Conservation (phyloP, 2,329 filamentous ascomycete genomes). For the Keithomyces neogunnii region DNA sequence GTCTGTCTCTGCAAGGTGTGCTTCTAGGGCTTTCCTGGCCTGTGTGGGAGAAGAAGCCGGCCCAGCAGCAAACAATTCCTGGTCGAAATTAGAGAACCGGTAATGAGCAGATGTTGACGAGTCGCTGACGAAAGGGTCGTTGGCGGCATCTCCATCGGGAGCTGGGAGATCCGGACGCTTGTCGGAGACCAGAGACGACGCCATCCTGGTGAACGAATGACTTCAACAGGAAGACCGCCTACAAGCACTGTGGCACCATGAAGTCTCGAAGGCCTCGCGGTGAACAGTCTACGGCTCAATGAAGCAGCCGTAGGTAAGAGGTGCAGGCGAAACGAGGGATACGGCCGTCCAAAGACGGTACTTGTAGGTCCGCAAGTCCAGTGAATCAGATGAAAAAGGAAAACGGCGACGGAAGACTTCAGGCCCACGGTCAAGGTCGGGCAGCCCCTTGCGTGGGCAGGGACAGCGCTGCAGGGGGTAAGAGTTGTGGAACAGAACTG, state of each 20-base stretch:
- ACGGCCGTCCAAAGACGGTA: constrained; percentile 3
- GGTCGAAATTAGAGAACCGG: constrained; percentile 77
- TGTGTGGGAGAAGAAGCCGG: constrained; percentile 74
- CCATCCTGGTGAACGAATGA: constrained; percentile 24
- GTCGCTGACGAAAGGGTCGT: constrained; percentile 51
- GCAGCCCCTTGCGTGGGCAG: background rate
- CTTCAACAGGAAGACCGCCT: constrained; percentile 16
- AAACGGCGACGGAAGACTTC: background rate
- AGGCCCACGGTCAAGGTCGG: background rate
- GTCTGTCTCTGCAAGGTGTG: constrained; percentile 87
- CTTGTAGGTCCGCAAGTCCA: background rate
- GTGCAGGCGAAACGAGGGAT: background rate
- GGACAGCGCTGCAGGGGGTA: constrained; percentile 4
- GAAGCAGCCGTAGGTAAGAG: constrained; percentile 1
- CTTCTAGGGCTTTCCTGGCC: constrained; percentile 80
- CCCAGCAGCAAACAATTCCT: constrained; percentile 68
- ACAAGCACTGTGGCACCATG: constrained; percentile 7
- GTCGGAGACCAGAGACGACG: constrained; percentile 34
- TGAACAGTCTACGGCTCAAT: background rate
- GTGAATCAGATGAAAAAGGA: background rate
- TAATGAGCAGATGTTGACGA: constrained; percentile 42
- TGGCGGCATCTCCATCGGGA: constrained; percentile 23
- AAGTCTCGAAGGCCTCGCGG: background rate
- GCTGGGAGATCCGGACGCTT: constrained; percentile 30
- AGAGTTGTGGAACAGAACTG: background rate